Percentiles rank a stretch among this genome's conserved stretches.
These are phyloP conservation scores for Coemansia nantahalensis DNA, from an alignment of 192 early-diverging fungal genomes.

Conservation along the genomic window DNA sequence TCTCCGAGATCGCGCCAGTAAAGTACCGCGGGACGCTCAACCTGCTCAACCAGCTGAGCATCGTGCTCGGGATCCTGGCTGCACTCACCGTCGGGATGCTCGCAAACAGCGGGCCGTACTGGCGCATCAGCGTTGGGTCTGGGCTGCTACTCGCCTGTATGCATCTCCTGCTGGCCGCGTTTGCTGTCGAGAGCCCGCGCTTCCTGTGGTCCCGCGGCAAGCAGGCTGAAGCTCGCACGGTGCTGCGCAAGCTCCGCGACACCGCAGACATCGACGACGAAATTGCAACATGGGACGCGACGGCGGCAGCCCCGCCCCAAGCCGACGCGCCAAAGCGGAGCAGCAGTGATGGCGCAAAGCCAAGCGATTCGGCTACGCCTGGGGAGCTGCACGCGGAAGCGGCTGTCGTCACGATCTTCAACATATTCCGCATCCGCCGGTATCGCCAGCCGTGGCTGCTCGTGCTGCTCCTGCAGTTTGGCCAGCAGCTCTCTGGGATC, in stretches of 20 bases:
- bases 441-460: slow-evolving; percentile 66
- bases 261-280: slow-evolving; percentile 41
- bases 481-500: slow-evolving; percentile 92
- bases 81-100: slow-evolving; percentile 67
- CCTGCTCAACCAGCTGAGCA: slow-evolving; percentile 79
- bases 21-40: slow-evolving; percentile 69
- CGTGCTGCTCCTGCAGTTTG: slow-evolving; percentile 70
- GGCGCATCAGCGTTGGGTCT: slow-evolving; percentile 71
- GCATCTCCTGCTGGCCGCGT: slow-evolving; percentile 26
- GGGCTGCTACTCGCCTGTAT: slow-evolving; percentile 61
- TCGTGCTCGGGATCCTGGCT: slow-evolving; percentile 78
- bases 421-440: slow-evolving; percentile 42
- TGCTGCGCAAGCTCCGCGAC: slow-evolving; percentile 32
- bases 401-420: slow-evolving; percentile 33
- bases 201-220: slow-evolving; percentile 53
- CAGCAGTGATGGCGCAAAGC: slow-evolving; percentile 1
- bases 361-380: background rate
- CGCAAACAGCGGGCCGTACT: slow-evolving; percentile 58
- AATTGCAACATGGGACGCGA: slow-evolving; percentile 26
- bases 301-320: background rate
- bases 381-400: slow-evolving; percentile 16
- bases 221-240: slow-evolving; percentile 26
- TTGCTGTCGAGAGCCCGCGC: slow-evolving; percentile 80
- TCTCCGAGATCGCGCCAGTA: slow-evolving; percentile 76
- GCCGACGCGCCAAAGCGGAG: background rate